Base-by-base conservation (phyloP, 148 eudicot genomes). In the Spergularia bocconei region DNA sequence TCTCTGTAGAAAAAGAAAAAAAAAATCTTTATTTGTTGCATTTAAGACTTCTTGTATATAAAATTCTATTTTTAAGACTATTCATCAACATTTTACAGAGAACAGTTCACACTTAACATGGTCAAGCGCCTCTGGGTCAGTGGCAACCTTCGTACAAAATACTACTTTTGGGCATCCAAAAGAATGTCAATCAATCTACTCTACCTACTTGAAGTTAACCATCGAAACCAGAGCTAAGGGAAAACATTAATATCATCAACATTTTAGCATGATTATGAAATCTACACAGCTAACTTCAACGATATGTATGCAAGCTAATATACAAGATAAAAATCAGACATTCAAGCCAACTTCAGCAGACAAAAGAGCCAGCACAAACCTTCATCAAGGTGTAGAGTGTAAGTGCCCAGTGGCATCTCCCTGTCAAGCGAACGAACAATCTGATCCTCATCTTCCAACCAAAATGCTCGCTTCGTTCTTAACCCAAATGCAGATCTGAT, bases 381-480 rank as follows among this genome's bases (percentile, higher is more conserved):
- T 82, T 86, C 92, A 79, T 93, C 98, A 53, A 93, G 89, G 77
- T 91, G 98, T 60, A 89, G 90, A 69, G 87, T 80, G 73, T 91
- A 93, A 64, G 83, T 85, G 23, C 92, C 93, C 41, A 91, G 15
- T 39, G 96, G 96, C 98, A 93, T 89, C 62, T 88, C 93, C 75
- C 93, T 84, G 74, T 93, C 96, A 79, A 93, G 84, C 50, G 89
- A 80, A 53, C 96, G 87, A 68, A 89, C 84, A 33, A 93, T 78
- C 76, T 83, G 87, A 72, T 89, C 89, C 76, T 88, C 96, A 77
- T 93, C 98, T 84, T 93, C 96, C 84, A 93, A 78, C 96, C 98
- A 93, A 87, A 93, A 91, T 52, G 93, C 91, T 11, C 98, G 85
- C 55, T 81, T 93, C 51, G 93, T 85, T 84, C 98, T 81, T 55